A percentile compares a stretch with the other conserved stretches of the same genome.
phyloP scores from a whole-genome alignment of 345 rosid genomes.

The Pistacia vera region DNA sequence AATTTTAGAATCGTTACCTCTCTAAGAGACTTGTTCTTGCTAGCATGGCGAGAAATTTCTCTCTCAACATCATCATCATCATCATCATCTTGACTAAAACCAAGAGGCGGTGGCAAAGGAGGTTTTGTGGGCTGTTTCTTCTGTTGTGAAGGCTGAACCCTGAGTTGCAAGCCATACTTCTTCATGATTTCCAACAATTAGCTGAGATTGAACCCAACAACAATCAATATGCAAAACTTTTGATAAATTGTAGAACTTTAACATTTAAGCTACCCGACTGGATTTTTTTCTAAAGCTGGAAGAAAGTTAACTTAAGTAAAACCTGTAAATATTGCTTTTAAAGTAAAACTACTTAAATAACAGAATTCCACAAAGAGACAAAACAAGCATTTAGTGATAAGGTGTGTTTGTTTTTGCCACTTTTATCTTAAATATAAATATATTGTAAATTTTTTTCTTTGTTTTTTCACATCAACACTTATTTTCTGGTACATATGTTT shows the following conservation, averaged over 20 bases:
- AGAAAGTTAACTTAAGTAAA: too few species aligned
- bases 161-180: constrained; percentile 85
- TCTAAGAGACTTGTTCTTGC: constrained; percentile 70
- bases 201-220: constrained; percentile 2
- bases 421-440: too few species aligned
- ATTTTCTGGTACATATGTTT: too few species aligned
- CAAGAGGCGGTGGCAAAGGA: constrained; percentile 48
- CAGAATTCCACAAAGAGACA: too few species aligned
- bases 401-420: too few species aligned
- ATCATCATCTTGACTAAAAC: constrained; percentile 60
- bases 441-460: too few species aligned
- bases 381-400: too few species aligned
- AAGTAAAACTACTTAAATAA: too few species aligned
- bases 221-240: neutral
- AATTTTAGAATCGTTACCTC: constrained; percentile 41
- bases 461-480: too few species aligned
- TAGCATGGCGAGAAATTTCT: constrained; percentile 78
- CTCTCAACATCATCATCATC: constrained; percentile 69
- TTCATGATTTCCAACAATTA: constrained; percentile 41
- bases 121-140: constrained; percentile 55
- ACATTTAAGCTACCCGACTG: neutral
- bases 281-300: too few species aligned
- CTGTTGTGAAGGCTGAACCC: constrained; percentile 67
- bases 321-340: too few species aligned
- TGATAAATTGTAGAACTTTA: too few species aligned